Conservation (phyloP, 306 rosid genomes). For the Prinsepia uniflora region DNA sequence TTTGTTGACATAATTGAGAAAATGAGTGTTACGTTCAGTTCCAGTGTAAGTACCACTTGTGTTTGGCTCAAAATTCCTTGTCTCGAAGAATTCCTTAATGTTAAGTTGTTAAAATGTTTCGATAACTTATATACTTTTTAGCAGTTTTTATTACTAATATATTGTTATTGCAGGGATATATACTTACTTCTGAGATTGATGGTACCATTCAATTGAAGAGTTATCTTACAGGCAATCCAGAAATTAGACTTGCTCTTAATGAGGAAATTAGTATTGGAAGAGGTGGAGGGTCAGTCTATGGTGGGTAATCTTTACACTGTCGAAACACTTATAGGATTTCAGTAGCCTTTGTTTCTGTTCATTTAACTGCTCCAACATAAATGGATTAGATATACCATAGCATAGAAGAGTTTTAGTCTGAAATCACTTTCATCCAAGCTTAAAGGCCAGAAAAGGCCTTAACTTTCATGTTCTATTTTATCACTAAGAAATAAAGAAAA, state of each 20-base stretch:
- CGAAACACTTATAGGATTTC: slow-evolving; percentile 10
- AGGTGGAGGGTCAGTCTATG: slow-evolving; percentile 54
- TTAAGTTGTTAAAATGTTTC: too few species aligned
- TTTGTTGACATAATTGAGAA: slow-evolving; percentile 94
- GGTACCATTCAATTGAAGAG: slow-evolving; percentile 99
- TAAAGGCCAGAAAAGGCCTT: too few species aligned
- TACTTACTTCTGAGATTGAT: slow-evolving; percentile 93
- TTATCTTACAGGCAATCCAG: slow-evolving; percentile 87
- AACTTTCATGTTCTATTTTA: too few species aligned
- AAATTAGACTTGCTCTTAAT: slow-evolving; percentile 84
- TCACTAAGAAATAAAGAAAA: too few species aligned
- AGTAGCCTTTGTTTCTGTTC: background rate
- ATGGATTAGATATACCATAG: too few species aligned
- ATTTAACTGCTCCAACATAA: too few species aligned
- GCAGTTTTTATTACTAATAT: slow-evolving; percentile 17
- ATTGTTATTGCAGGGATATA: slow-evolving; percentile 63
- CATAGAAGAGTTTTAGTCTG: too few species aligned
- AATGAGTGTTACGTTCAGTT: slow-evolving; percentile 88
- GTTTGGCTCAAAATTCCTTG: background rate
- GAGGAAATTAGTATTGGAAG: slow-evolving; percentile 83
- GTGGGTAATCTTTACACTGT: slow-evolving; percentile 27
- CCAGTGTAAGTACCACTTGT: slow-evolving; percentile 61
- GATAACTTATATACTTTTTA: background rate
- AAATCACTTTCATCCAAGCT: too few species aligned
- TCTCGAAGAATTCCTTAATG: background rate